These are phyloP conservation scores for Glaciozyma antarctica DNA, from an alignment of 768 basidiomycete species.

Conservation along the genomic window DNA sequence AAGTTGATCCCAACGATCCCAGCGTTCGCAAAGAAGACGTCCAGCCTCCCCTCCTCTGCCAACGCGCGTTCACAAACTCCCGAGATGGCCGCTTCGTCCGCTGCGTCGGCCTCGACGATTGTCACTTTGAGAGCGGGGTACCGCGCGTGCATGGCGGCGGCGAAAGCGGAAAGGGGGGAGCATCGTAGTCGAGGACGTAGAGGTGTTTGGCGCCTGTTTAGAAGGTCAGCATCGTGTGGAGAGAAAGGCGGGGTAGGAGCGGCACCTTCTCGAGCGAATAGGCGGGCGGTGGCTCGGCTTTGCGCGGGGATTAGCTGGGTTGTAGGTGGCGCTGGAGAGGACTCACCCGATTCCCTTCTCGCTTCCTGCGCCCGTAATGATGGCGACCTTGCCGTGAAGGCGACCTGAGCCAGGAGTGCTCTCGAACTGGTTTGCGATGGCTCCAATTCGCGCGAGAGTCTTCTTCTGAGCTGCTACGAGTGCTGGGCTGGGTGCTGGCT, in stretches of 20 bases:
- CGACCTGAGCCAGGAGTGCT: conserved; percentile 49
- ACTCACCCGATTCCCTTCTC: conserved; percentile 80
- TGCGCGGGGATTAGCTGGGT: not conserved
- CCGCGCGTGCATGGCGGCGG: conserved; percentile 53
- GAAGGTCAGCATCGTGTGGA: conserved; percentile 14
- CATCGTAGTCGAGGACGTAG: conserved; percentile 64
- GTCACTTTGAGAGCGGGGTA: conserved; percentile 68
- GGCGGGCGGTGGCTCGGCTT: conserved; percentile 41
- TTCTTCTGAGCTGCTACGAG: conserved; percentile 38
- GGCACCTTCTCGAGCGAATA: conserved; percentile 72
- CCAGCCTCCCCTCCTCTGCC: conserved; percentile 71
- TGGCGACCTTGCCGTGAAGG: conserved; percentile 67
- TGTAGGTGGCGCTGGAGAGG: not conserved
- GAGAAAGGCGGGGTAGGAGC: conserved; percentile 20
- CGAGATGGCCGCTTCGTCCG: conserved; percentile 61
- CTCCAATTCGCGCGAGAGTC: conserved; percentile 57
- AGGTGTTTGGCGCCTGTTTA: conserved; percentile 60
- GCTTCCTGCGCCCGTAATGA: conserved; percentile 81
- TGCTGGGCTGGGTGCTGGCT: not conserved
- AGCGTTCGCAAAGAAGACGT: conserved; percentile 89
- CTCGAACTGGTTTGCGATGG: conserved; percentile 59
- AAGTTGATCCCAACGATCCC: conserved; percentile 17
- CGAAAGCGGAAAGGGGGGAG: conserved; percentile 61
- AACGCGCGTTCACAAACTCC: conserved; percentile 61
- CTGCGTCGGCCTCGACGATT: conserved; percentile 67